Evolutionary conservation across 23 red algal species (phyloP).

Genomic region (Porphyridium purpureum): DNA sequence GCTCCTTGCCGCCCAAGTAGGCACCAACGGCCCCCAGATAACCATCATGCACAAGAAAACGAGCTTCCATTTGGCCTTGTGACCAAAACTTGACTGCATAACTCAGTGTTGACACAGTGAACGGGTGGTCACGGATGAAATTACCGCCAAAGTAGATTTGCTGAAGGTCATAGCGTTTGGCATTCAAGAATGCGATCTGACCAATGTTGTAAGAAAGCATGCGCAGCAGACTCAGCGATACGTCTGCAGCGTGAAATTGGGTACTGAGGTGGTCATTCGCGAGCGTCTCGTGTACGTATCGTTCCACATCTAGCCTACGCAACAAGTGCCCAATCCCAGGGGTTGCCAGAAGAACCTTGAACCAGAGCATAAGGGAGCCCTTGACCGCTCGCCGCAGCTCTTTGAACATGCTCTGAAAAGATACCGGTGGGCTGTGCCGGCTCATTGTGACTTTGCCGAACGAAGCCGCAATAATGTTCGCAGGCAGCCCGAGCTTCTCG

Average conservation of each 20-base stretch:
- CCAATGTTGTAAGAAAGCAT: constrained; percentile 95
- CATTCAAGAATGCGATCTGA: constrained; percentile 80
- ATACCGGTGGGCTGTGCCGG: constrained; percentile 28
- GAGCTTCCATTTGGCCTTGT: constrained; percentile 52
- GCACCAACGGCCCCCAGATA: constrained; percentile 82
- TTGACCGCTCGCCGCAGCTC: constrained; percentile 23
- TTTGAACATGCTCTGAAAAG: neutral
- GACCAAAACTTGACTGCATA: constrained; percentile 94
- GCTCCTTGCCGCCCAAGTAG: constrained; percentile 16
- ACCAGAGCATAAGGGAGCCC: constrained; percentile 54
- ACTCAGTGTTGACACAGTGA: constrained; percentile 70
- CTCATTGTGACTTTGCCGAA: constrained; percentile 95
- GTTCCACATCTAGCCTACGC: constrained; percentile 16
- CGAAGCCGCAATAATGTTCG: constrained; percentile 78
- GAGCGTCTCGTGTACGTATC: constrained; percentile 13
- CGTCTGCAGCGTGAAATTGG: constrained; percentile 58
- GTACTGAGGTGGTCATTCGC: constrained; percentile 22
- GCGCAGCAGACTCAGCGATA: constrained; percentile 61
- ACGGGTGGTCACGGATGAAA: constrained; percentile 89
- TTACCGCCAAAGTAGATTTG: constrained; percentile 97
- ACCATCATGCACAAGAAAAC: constrained; percentile 85
- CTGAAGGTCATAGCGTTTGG: constrained; percentile 38
- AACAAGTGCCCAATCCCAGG: constrained; percentile 29
- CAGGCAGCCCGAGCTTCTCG: constrained; percentile 46
- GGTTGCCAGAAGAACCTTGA: constrained; percentile 35